phyloP scores from a whole-genome alignment of 169 alveolate species.

The Cryptosporidium muris region DNA sequence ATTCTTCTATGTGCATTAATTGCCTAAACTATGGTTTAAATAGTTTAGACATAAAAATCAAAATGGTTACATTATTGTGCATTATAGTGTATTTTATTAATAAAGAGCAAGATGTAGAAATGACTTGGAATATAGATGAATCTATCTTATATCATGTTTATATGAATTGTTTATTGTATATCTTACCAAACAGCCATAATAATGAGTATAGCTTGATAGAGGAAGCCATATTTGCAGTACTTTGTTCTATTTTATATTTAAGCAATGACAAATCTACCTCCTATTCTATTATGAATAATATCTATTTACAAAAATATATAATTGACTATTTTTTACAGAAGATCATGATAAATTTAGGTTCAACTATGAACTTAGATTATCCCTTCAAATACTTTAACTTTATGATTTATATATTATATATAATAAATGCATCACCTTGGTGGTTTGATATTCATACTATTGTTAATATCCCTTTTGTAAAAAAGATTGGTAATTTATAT shows the following conservation, averaged over 20 bases:
- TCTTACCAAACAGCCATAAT: not conserved
- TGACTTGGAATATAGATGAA: not conserved
- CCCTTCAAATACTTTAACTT: not conserved
- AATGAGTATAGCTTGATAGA: not conserved
- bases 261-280: not conserved
- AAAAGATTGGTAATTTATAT: conserved; percentile 19
- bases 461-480: conserved; percentile 4
- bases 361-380: not conserved
- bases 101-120: not conserved
- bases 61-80: conserved; percentile 5
- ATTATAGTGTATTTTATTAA: not conserved
- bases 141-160: conserved; percentile 3
- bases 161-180: conserved; percentile 9
- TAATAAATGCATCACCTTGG: conserved; percentile 37
- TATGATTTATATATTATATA: conserved; percentile 4
- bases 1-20: not conserved
- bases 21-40: conserved; percentile 39
- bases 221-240: conserved; percentile 11
- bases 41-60: not conserved
- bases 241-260: conserved; percentile 2
- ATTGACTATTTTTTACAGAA: conserved; percentile 3
- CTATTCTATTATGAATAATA: conserved; percentile 5
- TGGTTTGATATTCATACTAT: conserved; percentile 31
- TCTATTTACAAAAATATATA: conserved; percentile 29
- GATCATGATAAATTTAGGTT: not conserved